Conservation (phyloP, 2,329 filamentous ascomycete genomes). For the Plenodomus lindquistii region DNA sequence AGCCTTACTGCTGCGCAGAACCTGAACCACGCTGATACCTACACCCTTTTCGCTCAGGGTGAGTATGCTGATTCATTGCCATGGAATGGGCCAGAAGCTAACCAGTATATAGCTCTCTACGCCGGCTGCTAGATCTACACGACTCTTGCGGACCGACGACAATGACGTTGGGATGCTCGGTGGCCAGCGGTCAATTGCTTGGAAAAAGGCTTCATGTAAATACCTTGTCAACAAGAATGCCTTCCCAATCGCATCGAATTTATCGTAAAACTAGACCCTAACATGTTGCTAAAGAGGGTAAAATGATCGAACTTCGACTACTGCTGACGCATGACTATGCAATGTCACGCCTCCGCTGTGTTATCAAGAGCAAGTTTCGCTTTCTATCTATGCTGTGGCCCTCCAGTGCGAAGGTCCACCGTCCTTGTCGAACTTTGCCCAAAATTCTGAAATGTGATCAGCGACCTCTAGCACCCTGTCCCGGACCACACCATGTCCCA, state of each 20-base stretch:
- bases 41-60: conserved; percentile 40
- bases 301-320: no score
- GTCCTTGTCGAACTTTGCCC: conserved; percentile 9
- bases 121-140: conserved; percentile 4
- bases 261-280: no score
- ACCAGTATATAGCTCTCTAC: conserved; percentile 3
- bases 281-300: no score
- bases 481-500: conserved; percentile 49
- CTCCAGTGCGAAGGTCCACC: no score
- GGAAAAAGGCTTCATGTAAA: no score
- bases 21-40: conserved; percentile 66
- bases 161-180: neutral
- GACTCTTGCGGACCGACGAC: neutral
- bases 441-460: conserved; percentile 36
- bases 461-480: conserved; percentile 46
- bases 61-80: neutral
- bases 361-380: no score
- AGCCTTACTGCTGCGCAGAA: conserved; percentile 54
- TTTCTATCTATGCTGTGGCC: no score
- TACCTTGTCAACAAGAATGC: no score
- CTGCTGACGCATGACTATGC: no score
- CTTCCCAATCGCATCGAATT: no score
- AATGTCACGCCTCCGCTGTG: no score
- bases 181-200: no score
- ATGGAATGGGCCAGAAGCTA: neutral